Evolutionary conservation across 768 basidiomycete genomes (phyloP).

Genomic region (Paxillus rubicundulus): DNA sequence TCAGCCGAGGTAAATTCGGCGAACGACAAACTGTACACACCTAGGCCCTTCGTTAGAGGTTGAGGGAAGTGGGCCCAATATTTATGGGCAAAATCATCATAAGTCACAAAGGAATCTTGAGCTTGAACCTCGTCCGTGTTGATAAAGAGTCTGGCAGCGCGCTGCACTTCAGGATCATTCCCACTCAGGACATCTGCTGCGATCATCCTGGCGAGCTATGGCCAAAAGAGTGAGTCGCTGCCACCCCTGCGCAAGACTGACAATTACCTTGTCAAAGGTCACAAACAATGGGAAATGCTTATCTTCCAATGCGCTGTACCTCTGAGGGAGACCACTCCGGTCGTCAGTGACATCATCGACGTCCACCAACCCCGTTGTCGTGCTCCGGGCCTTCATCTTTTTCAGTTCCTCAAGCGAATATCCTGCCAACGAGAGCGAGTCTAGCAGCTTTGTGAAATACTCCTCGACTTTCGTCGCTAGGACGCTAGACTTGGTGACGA

Average conservation of each 20-base stretch:
- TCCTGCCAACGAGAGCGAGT: constrained; percentile 39
- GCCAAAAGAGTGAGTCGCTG: background rate
- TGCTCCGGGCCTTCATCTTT: constrained; percentile 18
- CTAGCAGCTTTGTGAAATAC: constrained; percentile 53
- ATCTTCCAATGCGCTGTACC: constrained; percentile 55
- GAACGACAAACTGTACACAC: constrained; percentile 31
- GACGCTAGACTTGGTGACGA: constrained; percentile 67
- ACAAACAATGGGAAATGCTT: constrained; percentile 68
- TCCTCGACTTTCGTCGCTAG: constrained; percentile 69
- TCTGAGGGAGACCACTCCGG: constrained; percentile 34
- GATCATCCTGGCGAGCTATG: constrained; percentile 28
- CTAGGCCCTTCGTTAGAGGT: constrained; percentile 47
- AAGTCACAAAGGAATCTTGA: constrained; percentile 38
- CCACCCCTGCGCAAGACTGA: background rate
- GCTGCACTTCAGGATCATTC: constrained; percentile 2
- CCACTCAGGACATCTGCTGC: constrained; percentile 21
- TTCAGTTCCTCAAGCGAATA: constrained; percentile 40
- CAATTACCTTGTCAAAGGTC: constrained; percentile 57
- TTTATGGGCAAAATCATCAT: constrained; percentile 41
- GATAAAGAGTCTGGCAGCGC: constrained; percentile 13
- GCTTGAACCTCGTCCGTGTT: constrained; percentile 11
- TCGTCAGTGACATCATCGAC: constrained; percentile 34
- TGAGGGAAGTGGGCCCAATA: constrained; percentile 66
- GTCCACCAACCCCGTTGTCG: constrained; percentile 34
- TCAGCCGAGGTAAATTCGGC: background rate